Evolutionary conservation across 169 alveolate species (phyloP).

Genomic region (Hepatocystis sp.): DNA sequence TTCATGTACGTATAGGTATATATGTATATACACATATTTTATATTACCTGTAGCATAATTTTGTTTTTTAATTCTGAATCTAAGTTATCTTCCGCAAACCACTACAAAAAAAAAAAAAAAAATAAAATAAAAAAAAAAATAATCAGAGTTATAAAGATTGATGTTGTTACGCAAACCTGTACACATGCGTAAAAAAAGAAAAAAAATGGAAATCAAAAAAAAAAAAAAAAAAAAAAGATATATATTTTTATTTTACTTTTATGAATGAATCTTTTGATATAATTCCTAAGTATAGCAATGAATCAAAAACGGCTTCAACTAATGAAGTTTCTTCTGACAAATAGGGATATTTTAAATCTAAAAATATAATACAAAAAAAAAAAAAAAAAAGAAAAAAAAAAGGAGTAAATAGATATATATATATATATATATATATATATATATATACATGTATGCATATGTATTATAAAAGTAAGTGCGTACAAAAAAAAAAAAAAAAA

Average conservation of each 20-base stretch:
- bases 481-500: no score
- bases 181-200: not conserved
- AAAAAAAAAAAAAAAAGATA: slow-evolving; percentile 3
- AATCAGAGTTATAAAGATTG: not conserved
- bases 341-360: slow-evolving; percentile 65
- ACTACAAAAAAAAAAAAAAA: slow-evolving; percentile 19
- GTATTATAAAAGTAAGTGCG: no score
- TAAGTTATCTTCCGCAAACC: slow-evolving; percentile 50
- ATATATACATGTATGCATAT: no score
- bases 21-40: no score
- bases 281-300: slow-evolving; percentile 34
- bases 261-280: slow-evolving; percentile 61
- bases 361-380: not conserved
- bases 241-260: slow-evolving; percentile 16
- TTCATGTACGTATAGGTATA: no score
- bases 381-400: not conserved
- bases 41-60: slow-evolving; percentile 72
- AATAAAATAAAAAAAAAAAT: slow-evolving; percentile 1
- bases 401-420: no score
- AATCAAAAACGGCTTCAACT: slow-evolving; percentile 55
- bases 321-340: slow-evolving; percentile 73
- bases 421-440: no score
- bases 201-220: slow-evolving; percentile 35
- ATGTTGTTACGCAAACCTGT: not conserved
- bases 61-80: slow-evolving; percentile 66